Conservation (phyloP, 495 filamentous ascomycete species). For the Tuber indicum region DNA sequence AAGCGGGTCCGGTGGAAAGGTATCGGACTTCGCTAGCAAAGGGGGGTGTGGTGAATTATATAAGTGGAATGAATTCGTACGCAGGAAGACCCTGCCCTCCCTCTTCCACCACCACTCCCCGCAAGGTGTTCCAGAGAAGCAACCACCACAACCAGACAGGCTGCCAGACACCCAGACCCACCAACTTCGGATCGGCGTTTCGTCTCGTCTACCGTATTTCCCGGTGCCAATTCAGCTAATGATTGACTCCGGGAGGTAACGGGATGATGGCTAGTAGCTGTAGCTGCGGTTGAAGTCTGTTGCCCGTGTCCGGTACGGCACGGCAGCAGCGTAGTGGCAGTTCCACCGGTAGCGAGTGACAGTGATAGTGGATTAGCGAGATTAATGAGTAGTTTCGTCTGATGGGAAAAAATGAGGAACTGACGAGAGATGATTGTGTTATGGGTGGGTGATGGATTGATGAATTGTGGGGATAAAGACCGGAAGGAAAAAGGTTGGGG, state of each 20-base stretch:
- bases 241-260: not conserved
- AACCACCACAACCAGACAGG: constrained; percentile 2
- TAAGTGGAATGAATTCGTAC: constrained; percentile 23
- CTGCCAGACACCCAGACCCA: not conserved
- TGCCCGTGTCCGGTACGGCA: not conserved
- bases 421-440: constrained; percentile 5
- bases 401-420: not conserved
- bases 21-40: constrained; percentile 25
- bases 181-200: not conserved
- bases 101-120: not conserved
- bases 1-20: constrained; percentile 30
- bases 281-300: not conserved
- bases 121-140: constrained; percentile 1
- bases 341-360: not conserved
- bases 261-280: not conserved
- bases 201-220: not conserved
- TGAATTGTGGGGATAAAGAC: constrained; percentile 8
- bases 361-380: not conserved
- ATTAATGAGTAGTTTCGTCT: not conserved
- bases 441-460: constrained; percentile 8
- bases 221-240: not conserved
- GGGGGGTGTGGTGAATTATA: constrained; percentile 35
- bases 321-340: not conserved
- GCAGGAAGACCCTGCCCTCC: not conserved
- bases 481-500: constrained; percentile 8